Conservation (phyloP, 306 rosid genomes). For the Fragaria nilgerrensis region DNA sequence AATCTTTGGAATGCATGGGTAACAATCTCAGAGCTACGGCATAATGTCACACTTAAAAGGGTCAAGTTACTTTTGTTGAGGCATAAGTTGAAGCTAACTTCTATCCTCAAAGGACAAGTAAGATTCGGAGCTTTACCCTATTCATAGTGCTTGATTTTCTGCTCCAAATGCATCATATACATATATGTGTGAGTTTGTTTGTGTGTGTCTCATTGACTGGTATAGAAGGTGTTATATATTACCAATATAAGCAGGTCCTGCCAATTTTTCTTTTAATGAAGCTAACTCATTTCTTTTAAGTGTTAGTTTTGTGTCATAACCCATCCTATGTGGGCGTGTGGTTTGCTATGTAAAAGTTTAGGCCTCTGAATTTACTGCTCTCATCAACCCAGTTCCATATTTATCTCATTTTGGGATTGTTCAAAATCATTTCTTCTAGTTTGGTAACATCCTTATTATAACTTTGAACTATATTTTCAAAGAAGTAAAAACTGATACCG, state of each 20-base stretch:
- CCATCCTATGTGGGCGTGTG: not conserved
- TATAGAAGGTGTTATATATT: not conserved
- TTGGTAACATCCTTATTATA: not conserved
- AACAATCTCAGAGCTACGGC: constrained; percentile 90
- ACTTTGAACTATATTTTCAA: not conserved
- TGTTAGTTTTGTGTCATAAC: not conserved
- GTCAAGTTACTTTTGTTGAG: constrained; percentile 88
- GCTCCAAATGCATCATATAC: constrained; percentile 2
- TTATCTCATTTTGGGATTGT: not conserved
- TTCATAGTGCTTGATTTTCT: constrained; percentile 22
- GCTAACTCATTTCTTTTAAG: not conserved
- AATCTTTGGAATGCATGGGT: constrained; percentile 99
- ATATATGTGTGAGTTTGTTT: not conserved
- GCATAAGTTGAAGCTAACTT: constrained; percentile 90
- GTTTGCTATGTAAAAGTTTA: not conserved
- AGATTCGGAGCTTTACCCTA: constrained; percentile 37
- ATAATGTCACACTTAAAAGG: constrained; percentile 92
- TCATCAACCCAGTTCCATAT: not conserved
- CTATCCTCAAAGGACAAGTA: constrained; percentile 94
- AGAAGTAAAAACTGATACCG: not conserved
- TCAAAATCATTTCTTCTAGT: not conserved
- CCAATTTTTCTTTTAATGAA: not conserved
- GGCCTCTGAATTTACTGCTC: not conserved
- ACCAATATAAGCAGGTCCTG: not conserved
- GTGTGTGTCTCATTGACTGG: not conserved